These are phyloP conservation scores for Endogone sp. DNA, from an alignment of 192 early-diverging fungal species.

Conservation along the genomic window DNA sequence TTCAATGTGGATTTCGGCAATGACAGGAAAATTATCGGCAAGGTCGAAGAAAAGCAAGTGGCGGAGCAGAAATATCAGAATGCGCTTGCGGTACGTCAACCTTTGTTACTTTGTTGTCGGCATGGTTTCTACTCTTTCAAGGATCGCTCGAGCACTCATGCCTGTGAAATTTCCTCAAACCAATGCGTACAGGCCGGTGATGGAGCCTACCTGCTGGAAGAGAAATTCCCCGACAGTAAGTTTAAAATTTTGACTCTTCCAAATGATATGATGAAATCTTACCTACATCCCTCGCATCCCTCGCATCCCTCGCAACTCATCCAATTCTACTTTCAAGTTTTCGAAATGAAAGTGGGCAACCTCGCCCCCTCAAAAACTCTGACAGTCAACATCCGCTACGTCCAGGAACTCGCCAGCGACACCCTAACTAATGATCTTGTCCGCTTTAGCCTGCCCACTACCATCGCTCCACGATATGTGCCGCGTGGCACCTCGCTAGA, in stretches of 20 bases:
- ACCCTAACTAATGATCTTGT: conserved; percentile 31
- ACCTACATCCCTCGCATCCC: too few species aligned
- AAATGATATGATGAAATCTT: neutral
- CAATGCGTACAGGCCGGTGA: neutral
- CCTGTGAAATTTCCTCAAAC: neutral
- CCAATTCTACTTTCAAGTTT: neutral
- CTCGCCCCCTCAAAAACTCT: conserved; percentile 29
- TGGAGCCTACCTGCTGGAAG: neutral
- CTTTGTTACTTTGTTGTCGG: neutral
- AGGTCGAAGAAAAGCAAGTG: neutral
- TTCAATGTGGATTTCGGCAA: neutral
- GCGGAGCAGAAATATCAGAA: neutral
- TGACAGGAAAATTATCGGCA: neutral
- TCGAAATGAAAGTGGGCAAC: conserved; percentile 35
- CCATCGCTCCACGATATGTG: conserved; percentile 32
- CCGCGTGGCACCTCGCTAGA: neutral
- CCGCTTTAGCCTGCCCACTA: conserved; percentile 42
- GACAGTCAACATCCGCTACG: conserved; percentile 39
- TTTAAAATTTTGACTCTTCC: neutral
- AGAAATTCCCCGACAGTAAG: neutral
- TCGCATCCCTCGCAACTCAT: neutral
- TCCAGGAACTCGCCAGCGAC: conserved; percentile 42
- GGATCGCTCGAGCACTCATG: neutral
- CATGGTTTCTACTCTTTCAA: too few species aligned
- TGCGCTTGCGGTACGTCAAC: neutral